phyloP scores from a whole-genome alignment of 2,329 filamentous ascomycete species.

The Alternaria rosae region DNA sequence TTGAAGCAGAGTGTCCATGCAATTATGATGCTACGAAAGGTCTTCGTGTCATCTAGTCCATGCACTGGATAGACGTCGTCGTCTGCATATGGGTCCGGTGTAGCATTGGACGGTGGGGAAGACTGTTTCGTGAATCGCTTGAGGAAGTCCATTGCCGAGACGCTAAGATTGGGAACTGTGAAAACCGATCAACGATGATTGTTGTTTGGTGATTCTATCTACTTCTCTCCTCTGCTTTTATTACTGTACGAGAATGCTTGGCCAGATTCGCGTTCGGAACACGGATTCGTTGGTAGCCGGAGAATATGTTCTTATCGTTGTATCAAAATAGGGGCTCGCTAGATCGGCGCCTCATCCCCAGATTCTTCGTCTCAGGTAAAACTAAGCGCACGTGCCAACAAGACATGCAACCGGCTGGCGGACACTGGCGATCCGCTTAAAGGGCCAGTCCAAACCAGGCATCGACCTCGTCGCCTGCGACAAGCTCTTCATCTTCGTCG shows the following conservation, averaged over 20 bases:
- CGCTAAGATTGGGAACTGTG: neutral
- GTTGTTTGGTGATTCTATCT: neutral
- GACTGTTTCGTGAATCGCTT: neutral
- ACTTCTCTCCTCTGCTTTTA: neutral
- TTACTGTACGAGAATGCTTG: neutral
- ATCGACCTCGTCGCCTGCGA: conserved; percentile 4
- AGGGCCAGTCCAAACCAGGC: neutral
- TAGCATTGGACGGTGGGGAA: neutral
- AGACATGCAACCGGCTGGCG: neutral
- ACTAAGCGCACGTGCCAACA: neutral
- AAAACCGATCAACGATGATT: neutral
- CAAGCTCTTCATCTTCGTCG: conserved; percentile 48
- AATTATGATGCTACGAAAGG: conserved; percentile 20
- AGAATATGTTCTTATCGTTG: neutral
- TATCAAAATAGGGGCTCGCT: neutral
- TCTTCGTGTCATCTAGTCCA: conserved; percentile 27
- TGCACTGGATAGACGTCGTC: conserved; percentile 31
- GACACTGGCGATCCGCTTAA: neutral
- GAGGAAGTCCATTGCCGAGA: neutral
- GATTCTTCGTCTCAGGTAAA: neutral
- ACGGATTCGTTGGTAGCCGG: neutral
- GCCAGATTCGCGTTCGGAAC: neutral
- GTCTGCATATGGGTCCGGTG: neutral
- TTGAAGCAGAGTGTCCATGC: conserved; percentile 54
- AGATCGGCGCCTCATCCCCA: neutral